Conservation (phyloP, 352 stramenopile genomes). For the Phytopythium vexans region DNA sequence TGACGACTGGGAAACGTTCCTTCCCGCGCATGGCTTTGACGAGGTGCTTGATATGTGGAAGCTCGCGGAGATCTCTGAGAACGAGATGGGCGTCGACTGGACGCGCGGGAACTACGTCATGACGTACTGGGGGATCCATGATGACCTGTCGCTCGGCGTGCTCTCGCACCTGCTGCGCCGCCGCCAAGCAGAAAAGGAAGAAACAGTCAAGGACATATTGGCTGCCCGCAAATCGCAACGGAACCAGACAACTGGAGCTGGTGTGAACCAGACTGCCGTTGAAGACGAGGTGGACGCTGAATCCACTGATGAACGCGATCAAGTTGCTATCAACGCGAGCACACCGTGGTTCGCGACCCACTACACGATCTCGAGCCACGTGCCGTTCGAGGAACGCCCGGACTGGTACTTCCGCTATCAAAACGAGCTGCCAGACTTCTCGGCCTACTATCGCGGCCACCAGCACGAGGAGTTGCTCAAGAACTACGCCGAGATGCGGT, state of each 20-base stretch:
- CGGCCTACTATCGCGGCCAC: conserved; percentile 42
- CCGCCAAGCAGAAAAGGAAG: conserved; percentile 17
- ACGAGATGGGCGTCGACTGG: conserved; percentile 49
- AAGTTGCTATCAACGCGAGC: conserved; percentile 5
- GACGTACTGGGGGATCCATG: conserved; percentile 67
- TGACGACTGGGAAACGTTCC: conserved; percentile 58
- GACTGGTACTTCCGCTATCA: conserved; percentile 54
- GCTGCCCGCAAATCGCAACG: too few relatives aligned
- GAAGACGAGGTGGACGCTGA: conserved; percentile 10
- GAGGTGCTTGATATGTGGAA: conserved; percentile 34
- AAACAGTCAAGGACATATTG: conserved; percentile 3
- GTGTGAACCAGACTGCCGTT: too few relatives aligned
- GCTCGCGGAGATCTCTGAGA: conserved; percentile 38
- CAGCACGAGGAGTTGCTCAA: conserved; percentile 42
- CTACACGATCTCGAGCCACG: conserved; percentile 77
- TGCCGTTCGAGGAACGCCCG: conserved; percentile 52
- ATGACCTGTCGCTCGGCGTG: conserved; percentile 61
- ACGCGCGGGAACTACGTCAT: conserved; percentile 50
- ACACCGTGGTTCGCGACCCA: conserved; percentile 55
- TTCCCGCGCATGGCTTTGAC: conserved; percentile 59
- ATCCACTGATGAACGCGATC: conserved; percentile 11
- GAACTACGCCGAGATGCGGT: conserved; percentile 66
- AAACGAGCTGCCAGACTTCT: conserved; percentile 21
- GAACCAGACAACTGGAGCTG: too few relatives aligned
- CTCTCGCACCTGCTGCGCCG: conserved; percentile 43